A percentile compares a stretch with the other conserved stretches of the same genome.
Conservation (phyloP, 163 green algal genomes). For the Chlorella variabilis region DNA sequence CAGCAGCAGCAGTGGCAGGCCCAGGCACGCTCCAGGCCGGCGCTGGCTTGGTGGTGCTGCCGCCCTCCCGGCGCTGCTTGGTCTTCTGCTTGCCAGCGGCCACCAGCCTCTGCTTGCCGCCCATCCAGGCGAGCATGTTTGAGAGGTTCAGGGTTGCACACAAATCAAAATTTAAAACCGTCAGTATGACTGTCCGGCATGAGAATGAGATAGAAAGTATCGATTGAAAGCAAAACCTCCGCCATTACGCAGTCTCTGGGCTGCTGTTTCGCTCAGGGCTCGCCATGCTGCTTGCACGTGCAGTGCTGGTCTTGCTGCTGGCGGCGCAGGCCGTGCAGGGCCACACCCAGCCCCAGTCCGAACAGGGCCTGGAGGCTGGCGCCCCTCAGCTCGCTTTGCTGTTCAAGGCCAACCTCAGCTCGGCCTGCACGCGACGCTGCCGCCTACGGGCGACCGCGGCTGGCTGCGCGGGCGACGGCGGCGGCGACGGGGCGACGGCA, state of each 20-base stretch:
- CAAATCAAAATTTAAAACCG: too few species aligned
- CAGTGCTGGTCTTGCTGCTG: too few species aligned
- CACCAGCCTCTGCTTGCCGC: constrained; percentile 30
- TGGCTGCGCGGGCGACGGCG: neutral
- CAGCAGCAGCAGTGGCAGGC: neutral
- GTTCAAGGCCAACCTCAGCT: constrained; percentile 7
- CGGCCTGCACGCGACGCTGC: constrained; percentile 2
- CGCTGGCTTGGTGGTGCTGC: too few species aligned
- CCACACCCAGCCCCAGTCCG: neutral
- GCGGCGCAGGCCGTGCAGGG: too few species aligned
- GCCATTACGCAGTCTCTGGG: too few species aligned
- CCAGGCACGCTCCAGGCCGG: too few species aligned
- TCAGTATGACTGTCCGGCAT: too few species aligned
- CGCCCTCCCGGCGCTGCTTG: too few species aligned
- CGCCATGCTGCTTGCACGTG: too few species aligned
- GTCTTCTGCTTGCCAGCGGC: neutral
- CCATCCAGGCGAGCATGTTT: constrained; percentile 41
- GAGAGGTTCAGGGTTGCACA: neutral
- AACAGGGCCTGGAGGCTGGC: neutral
- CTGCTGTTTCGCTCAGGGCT: too few species aligned
- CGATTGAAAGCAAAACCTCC: too few species aligned
- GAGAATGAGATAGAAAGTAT: too few species aligned
- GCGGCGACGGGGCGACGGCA: neutral
- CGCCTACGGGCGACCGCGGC: neutral
- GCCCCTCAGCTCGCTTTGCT: neutral